Conservation (phyloP, 1,284 basidiomycete species). For the Sparassis latifolia region DNA sequence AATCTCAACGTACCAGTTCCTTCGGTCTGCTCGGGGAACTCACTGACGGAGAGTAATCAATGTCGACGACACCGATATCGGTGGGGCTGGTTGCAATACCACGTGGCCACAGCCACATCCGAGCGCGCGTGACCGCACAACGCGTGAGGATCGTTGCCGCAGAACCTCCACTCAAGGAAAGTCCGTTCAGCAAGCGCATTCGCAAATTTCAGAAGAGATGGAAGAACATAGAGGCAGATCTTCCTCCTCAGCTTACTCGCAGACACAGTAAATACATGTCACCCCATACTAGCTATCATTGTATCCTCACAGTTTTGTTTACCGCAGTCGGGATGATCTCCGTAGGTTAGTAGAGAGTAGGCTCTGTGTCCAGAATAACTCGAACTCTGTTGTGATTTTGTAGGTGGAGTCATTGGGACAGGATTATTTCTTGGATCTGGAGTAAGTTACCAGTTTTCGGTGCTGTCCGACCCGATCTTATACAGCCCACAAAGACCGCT, state of each 20-base stretch:
- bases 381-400: background rate
- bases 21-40: background rate
- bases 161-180: too few species aligned
- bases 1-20: too few species aligned
- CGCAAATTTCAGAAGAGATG: conserved; percentile 20
- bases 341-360: conserved; percentile 12
- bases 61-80: background rate
- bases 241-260: conserved; percentile 24
- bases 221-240: conserved; percentile 23
- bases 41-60: background rate
- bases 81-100: too few species aligned
- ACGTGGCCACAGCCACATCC: too few species aligned
- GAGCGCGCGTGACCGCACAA: too few species aligned
- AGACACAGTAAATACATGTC: conserved; percentile 18
- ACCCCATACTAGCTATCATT: background rate
- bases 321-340: conserved; percentile 26
- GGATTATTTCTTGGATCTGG: conserved; percentile 37
- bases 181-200: conserved; percentile 11
- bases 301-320: background rate
- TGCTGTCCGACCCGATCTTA: background rate
- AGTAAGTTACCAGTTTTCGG: conserved; percentile 9
- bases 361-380: too few species aligned
- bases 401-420: conserved; percentile 44
- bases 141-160: too few species aligned
- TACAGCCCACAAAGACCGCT: conserved; percentile 38